Evolutionary conservation across 306 rosid genomes (phyloP).

Genomic region (Citrullus amarus): DNA sequence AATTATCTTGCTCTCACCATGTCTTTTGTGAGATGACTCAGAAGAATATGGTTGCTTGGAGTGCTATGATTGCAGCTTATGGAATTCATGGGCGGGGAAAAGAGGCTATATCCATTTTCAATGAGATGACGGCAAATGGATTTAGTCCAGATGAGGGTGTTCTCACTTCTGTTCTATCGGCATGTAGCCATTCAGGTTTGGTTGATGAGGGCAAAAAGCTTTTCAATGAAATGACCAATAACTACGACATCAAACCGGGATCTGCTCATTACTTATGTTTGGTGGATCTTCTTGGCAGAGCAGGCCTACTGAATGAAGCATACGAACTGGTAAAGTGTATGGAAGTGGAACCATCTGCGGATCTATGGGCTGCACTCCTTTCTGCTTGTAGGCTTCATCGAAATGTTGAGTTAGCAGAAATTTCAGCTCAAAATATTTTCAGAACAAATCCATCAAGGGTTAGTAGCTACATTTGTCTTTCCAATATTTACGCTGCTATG

Average conservation of each 20-base stretch:
- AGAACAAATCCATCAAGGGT: constrained; percentile 38
- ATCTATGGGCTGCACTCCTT: constrained; percentile 46
- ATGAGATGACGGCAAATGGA: constrained; percentile 26
- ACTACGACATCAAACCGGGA: constrained; percentile 34
- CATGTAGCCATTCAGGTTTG: constrained; percentile 62
- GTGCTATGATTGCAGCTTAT: constrained; percentile 45
- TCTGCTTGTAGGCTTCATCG: constrained; percentile 44
- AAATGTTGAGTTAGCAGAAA: constrained; percentile 41
- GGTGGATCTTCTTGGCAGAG: constrained; percentile 54
- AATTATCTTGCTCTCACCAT: constrained; percentile 26
- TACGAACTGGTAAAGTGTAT: constrained; percentile 29
- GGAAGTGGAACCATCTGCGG: constrained; percentile 31
- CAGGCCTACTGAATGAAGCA: constrained; percentile 47
- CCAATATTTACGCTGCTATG: constrained; percentile 51
- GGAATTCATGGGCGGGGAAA: constrained; percentile 50
- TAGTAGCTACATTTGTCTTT: constrained; percentile 50
- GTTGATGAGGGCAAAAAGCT: constrained; percentile 39
- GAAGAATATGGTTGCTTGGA: constrained; percentile 46
- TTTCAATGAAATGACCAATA: constrained; percentile 22
- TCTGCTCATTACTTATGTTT: constrained; percentile 40
- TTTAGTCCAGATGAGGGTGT: constrained; percentile 45
- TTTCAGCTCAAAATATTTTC: constrained; percentile 37
- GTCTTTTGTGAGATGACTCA: constrained; percentile 35
- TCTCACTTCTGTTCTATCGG: constrained; percentile 44
- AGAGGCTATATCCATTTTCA: constrained; percentile 39